These are phyloP conservation scores for Alternaria infectoria DNA, from an alignment of 2,329 filamentous ascomycete species.

Conservation along the genomic window DNA sequence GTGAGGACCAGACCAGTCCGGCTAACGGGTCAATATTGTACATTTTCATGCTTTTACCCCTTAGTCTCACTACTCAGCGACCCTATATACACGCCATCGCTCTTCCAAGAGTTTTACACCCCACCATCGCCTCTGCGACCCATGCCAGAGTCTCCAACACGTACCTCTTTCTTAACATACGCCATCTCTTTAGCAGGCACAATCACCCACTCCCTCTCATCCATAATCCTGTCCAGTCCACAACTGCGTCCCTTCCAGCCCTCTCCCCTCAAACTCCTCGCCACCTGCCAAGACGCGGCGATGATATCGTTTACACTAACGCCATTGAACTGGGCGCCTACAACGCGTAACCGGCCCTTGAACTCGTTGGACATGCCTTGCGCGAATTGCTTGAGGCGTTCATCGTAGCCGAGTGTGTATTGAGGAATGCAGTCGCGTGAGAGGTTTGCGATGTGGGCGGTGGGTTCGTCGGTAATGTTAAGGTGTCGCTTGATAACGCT, in stretches of 20 bases:
- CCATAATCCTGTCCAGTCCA: conserved; percentile 31
- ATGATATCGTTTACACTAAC: conserved; percentile 61
- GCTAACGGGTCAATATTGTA: background rate
- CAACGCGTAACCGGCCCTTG: conserved; percentile 68
- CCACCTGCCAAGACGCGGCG: conserved; percentile 63
- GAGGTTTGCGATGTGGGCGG: conserved; percentile 66
- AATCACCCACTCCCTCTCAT: conserved; percentile 21
- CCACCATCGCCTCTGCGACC: conserved; percentile 2
- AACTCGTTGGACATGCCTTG: conserved; percentile 65
- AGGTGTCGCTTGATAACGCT: conserved; percentile 76
- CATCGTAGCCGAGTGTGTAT: conserved; percentile 79
- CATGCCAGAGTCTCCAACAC: background rate
- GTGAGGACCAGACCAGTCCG: background rate
- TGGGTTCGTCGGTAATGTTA: conserved; percentile 68
- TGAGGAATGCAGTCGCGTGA: conserved; percentile 85
- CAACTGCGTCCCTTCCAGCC: conserved; percentile 37
- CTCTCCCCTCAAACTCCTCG: conserved; percentile 43
- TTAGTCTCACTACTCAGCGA: background rate
- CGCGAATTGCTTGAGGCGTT: conserved; percentile 62
- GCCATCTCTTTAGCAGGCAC: conserved; percentile 11
- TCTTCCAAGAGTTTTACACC: background rate
- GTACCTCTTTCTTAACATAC: conserved; percentile 10
- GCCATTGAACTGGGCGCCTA: conserved; percentile 56
- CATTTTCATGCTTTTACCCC: background rate
- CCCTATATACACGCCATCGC: background rate